Percentiles rank a stretch among this genome's conserved stretches.
Evolutionary conservation across 257 asterid genomes (phyloP).

Genomic region (Verbena officinalis): DNA sequence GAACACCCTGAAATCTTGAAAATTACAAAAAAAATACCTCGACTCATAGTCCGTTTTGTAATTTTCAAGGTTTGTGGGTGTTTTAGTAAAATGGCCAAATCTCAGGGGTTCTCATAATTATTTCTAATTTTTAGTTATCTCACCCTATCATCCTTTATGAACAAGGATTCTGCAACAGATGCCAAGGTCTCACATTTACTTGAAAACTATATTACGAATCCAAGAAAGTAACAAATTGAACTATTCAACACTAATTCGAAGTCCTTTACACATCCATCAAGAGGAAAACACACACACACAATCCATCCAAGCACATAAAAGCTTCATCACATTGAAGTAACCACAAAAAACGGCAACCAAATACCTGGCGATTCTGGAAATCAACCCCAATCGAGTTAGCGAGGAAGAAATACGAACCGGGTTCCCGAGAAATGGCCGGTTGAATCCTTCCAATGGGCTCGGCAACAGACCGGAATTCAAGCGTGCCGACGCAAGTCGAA

Average conservation of each 20-base stretch:
- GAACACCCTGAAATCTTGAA: no score
- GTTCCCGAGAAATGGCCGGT: constrained; percentile 89
- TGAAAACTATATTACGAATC: no score
- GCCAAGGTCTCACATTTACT: no score
- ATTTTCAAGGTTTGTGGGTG: no score
- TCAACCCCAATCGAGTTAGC: constrained; percentile 79
- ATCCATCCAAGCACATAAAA: background rate
- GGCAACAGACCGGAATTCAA: constrained; percentile 96
- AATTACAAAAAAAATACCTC: no score
- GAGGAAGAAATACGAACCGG: constrained; percentile 86
- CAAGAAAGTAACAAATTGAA: background rate
- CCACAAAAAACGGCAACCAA: background rate
- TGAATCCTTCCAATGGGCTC: constrained; percentile 95
- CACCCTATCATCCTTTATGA: constrained; percentile 12
- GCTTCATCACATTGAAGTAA: background rate
- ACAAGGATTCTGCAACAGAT: constrained; percentile 15
- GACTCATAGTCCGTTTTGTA: no score
- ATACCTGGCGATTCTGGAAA: constrained; percentile 73
- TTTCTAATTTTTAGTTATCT: background rate
- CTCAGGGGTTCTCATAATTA: no score
- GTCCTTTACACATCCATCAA: background rate
- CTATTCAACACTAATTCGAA: constrained; percentile 9
- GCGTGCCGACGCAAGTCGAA: constrained; percentile 98
- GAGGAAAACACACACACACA: background rate
- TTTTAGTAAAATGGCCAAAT: background rate